These are phyloP conservation scores for Magnusiomyces tetraspermus DNA, from an alignment of 1,139 yeast species.

Conservation along the genomic window DNA sequence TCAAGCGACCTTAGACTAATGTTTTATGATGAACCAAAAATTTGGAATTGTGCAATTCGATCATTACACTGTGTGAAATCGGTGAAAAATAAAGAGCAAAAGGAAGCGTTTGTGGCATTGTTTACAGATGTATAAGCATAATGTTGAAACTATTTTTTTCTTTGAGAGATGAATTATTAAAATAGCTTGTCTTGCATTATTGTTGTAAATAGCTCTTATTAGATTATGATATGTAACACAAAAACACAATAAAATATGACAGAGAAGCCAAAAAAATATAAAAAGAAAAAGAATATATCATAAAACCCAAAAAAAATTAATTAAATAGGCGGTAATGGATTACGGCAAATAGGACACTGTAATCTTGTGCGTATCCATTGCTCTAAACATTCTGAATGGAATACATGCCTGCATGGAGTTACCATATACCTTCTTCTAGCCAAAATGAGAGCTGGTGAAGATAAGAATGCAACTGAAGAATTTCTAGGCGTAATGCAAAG, in stretches of 20 bases:
- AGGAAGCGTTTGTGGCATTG: not conserved
- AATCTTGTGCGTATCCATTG: conserved; percentile 89
- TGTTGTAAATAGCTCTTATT: too few relatives aligned
- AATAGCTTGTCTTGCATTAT: too few relatives aligned
- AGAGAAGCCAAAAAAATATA: too few relatives aligned
- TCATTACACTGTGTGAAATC: not conserved
- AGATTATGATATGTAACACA: too few relatives aligned
- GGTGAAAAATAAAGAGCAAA: not conserved
- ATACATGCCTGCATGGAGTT: conserved; percentile 85
- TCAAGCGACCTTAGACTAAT: conserved; percentile 7
- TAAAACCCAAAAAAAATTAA: too few relatives aligned
- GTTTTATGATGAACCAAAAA: conserved; percentile 11
- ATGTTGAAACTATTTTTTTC: too few relatives aligned
- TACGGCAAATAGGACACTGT: conserved; percentile 91
- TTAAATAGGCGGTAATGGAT: conserved; percentile 64
- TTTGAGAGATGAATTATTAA: too few relatives aligned
- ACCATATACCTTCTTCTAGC: conserved; percentile 57
- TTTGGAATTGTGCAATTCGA: conserved; percentile 12
- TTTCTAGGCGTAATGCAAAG: conserved; percentile 42
- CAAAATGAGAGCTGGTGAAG: conserved; percentile 29
- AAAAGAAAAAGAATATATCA: too few relatives aligned
- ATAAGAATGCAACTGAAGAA: conserved; percentile 22
- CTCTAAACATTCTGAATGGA: conserved; percentile 79
- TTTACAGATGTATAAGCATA: too few relatives aligned
- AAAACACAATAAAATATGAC: too few relatives aligned